These are phyloP conservation scores for Populus hybrid DNA, from an alignment of 441 rosid species.

Conservation along the genomic window DNA sequence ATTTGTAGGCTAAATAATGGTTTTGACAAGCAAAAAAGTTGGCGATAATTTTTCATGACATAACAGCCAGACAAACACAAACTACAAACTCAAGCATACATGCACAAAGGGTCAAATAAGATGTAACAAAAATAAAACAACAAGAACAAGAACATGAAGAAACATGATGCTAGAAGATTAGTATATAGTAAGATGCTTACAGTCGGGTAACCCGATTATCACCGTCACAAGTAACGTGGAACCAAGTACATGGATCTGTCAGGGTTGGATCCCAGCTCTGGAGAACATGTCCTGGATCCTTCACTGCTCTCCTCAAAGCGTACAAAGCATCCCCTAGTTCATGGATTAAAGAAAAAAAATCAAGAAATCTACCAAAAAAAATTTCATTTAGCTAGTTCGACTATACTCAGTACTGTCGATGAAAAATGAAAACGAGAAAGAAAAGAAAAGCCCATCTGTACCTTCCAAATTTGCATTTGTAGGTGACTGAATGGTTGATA, in stretches of 20 bases:
- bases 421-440: neutral
- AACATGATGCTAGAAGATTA: neutral
- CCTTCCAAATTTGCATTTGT: constrained; percentile 52
- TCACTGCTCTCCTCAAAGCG: constrained; percentile 55
- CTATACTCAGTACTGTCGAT: neutral
- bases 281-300: constrained; percentile 61
- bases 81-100: neutral
- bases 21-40: neutral
- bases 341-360: neutral
- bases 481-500: constrained; percentile 14
- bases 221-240: constrained; percentile 63
- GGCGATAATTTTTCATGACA: neutral
- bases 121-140: neutral
- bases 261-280: constrained; percentile 81
- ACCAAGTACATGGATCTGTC: constrained; percentile 86
- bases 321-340: constrained; percentile 59
- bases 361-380: neutral
- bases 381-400: neutral
- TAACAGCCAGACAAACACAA: neutral
- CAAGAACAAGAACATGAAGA: neutral
- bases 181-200: constrained; percentile 29
- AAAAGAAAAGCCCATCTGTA: constrained; percentile 2
- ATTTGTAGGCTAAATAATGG: neutral
- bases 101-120: neutral
- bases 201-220: constrained; percentile 60